These are phyloP conservation scores for Canna indica DNA, from an alignment of 176 grass and related monocot species.

Conservation along the genomic window DNA sequence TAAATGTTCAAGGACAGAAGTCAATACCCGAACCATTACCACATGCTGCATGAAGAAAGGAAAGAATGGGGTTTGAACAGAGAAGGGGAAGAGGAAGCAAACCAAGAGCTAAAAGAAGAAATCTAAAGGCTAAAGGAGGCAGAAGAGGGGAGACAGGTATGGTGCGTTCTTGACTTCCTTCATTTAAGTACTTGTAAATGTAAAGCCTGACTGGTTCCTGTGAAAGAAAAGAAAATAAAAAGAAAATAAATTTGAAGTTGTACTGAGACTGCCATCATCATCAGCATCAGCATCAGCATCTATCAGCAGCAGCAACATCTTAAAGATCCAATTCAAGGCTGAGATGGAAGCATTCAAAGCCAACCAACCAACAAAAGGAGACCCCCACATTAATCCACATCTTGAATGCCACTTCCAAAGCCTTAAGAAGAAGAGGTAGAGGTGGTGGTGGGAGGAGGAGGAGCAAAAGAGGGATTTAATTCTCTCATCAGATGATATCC, in stretches of 20 bases:
- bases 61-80: background rate
- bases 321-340: conserved; percentile 1
- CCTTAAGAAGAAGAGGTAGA: background rate
- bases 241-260: background rate
- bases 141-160: conserved; percentile 35
- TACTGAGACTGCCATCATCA: conserved; percentile 32
- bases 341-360: conserved; percentile 12
- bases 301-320: conserved; percentile 19
- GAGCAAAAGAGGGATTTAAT: conserved; percentile 18
- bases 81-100: background rate
- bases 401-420: conserved; percentile 16
- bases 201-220: conserved; percentile 27
- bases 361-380: conserved; percentile 21
- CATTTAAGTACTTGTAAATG: conserved; percentile 34
- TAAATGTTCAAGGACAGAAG: conserved; percentile 12
- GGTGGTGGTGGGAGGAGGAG: conserved; percentile 5
- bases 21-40: conserved; percentile 22
- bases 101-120: background rate
- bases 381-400: conserved; percentile 6
- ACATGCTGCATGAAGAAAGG: background rate
- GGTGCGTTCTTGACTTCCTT: conserved; percentile 98
- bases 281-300: conserved; percentile 7
- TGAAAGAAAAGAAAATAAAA: conserved; percentile 15
- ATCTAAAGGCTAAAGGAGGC: background rate
- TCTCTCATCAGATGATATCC: conserved; percentile 20